Evolutionary conservation across 2,329 filamentous ascomycete species (phyloP).

Genomic region (Ceratocystis albifundus): DNA sequence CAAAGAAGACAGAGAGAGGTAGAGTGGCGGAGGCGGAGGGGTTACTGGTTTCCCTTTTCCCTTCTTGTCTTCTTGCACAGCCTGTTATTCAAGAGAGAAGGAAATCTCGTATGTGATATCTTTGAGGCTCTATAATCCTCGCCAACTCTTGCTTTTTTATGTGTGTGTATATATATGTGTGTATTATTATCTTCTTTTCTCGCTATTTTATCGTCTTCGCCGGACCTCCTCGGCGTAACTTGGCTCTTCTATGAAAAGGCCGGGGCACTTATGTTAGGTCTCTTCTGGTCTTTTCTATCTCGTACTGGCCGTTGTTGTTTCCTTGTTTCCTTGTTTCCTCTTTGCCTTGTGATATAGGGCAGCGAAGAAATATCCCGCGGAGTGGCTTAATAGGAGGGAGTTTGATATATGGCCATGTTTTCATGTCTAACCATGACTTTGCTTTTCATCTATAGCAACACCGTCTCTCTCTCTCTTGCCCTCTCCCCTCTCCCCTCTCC

Average conservation of each 20-base stretch:
- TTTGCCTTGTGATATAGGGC: not conserved
- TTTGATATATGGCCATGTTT: not conserved
- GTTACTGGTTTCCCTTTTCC: not conserved
- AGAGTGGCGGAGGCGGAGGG: not conserved
- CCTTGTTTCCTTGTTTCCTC: slow-evolving; percentile 3
- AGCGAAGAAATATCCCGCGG: not conserved
- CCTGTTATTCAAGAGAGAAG: not conserved
- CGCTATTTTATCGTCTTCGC: not conserved
- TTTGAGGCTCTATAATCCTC: not conserved
- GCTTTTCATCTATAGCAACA: not conserved
- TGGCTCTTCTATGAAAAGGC: not conserved
- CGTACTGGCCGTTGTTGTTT: not conserved
- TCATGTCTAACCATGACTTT: not conserved
- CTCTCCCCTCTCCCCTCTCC: not conserved
- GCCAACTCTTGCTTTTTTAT: slow-evolving; percentile 4
- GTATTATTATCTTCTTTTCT: not conserved
- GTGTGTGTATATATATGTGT: too few relatives aligned
- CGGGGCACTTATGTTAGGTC: slow-evolving; percentile 3
- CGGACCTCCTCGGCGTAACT: slow-evolving; percentile 9
- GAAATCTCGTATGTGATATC: not conserved
- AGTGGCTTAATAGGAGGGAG: not conserved
- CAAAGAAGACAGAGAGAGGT: not conserved
- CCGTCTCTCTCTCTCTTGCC: not conserved
- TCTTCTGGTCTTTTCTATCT: not conserved
- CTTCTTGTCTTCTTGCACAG: not conserved